Evolutionary conservation across 1,284 basidiomycete genomes (phyloP).

Genomic region (Meira nashicola): DNA sequence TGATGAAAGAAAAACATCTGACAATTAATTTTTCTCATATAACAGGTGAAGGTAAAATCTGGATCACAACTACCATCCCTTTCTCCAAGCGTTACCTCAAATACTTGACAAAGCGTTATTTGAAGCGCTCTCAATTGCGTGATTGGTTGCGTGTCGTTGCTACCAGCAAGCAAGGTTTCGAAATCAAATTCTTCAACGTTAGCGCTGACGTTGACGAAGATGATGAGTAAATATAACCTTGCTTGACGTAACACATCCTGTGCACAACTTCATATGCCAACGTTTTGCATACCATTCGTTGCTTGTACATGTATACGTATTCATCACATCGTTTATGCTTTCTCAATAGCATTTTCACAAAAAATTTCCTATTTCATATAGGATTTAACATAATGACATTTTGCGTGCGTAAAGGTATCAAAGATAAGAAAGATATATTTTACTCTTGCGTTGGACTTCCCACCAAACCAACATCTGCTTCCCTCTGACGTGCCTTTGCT

Average conservation of each 20-base stretch:
- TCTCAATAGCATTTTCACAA: too few relatives aligned
- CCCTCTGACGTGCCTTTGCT: slow-evolving; percentile 9
- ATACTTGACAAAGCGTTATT: slow-evolving; percentile 56
- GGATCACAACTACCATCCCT: slow-evolving; percentile 54
- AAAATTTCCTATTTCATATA: too few relatives aligned
- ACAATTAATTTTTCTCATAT: not conserved
- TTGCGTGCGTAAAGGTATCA: too few relatives aligned
- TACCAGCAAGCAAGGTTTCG: slow-evolving; percentile 54
- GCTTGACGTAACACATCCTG: not conserved
- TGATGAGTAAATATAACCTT: slow-evolving; percentile 17
- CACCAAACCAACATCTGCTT: slow-evolving; percentile 14
- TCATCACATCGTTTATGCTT: too few relatives aligned
- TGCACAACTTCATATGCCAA: too few relatives aligned
- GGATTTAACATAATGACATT: too few relatives aligned
- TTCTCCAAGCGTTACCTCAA: slow-evolving; percentile 57
- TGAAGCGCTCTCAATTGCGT: slow-evolving; percentile 52
- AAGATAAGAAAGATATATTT: too few relatives aligned
- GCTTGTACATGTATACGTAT: too few relatives aligned
- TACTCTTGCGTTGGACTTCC: slow-evolving; percentile 10
- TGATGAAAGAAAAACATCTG: too few relatives aligned
- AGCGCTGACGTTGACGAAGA: slow-evolving; percentile 49
- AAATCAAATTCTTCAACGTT: slow-evolving; percentile 54
- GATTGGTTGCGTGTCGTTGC: slow-evolving; percentile 55
- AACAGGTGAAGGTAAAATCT: slow-evolving; percentile 54
- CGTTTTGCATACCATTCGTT: too few relatives aligned